These are phyloP conservation scores for Dothistroma septosporum DNA, from an alignment of 2,329 filamentous ascomycete species.

Conservation along the genomic window DNA sequence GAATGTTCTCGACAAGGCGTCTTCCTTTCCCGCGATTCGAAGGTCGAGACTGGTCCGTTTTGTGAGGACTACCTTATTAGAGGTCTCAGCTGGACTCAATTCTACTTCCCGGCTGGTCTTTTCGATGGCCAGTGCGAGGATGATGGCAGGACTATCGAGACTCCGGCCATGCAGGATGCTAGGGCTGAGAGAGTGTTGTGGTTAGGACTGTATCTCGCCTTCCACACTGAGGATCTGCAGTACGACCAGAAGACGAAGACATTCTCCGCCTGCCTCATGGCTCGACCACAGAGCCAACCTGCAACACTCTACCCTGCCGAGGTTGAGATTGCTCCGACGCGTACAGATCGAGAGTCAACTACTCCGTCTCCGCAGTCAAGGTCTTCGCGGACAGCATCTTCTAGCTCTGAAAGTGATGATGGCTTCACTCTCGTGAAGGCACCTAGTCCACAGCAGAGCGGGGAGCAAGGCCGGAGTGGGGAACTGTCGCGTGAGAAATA, in stretches of 20 bases:
- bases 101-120: conserved; percentile 57
- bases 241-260: conserved; percentile 19
- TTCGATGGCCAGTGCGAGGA: conserved; percentile 62
- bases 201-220: conserved; percentile 27
- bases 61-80: conserved; percentile 67
- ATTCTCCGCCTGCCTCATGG: conserved; percentile 16
- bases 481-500: neutral
- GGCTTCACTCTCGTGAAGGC: conserved; percentile 20
- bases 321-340: conserved; percentile 5
- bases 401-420: conserved; percentile 15
- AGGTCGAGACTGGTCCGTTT: conserved; percentile 50
- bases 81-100: conserved; percentile 58
- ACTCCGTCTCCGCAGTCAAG: conserved; percentile 5
- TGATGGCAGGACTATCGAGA: conserved; percentile 46
- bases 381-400: conserved; percentile 9
- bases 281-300: neutral
- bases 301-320: conserved; percentile 8
- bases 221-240: conserved; percentile 22
- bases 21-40: conserved; percentile 43
- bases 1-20: conserved; percentile 29
- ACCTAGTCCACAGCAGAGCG: conserved; percentile 2
- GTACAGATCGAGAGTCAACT: conserved; percentile 4
- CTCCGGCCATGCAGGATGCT: conserved; percentile 11
- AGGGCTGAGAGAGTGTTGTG: conserved; percentile 26
- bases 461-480: neutral